Evolutionary conservation across 352 stramenopile genomes (phyloP).

Genomic region (Hyphochytrium catenoides): DNA sequence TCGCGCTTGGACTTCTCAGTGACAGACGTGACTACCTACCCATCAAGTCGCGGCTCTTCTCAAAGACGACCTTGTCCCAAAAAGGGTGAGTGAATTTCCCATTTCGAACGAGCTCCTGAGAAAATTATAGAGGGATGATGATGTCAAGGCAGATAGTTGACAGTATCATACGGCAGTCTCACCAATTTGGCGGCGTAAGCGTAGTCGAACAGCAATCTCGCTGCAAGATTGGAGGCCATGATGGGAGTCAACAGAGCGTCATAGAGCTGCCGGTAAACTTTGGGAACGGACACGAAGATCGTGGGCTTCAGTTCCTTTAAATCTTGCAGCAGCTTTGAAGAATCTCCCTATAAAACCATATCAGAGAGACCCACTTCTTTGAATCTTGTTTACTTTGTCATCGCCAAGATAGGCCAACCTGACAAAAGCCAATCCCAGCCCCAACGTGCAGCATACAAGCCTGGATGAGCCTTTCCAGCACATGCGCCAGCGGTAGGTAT

Average conservation of each 20-base stretch:
- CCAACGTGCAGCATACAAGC: conserved; percentile 22
- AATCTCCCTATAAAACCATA: conserved; percentile 18
- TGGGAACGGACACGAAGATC: conserved; percentile 38
- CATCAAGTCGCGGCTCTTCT: conserved; percentile 71
- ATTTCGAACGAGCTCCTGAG: no score
- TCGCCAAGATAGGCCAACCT: conserved; percentile 4
- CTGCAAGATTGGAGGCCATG: conserved; percentile 20
- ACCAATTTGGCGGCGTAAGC: conserved; percentile 26
- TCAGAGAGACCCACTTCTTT: no score
- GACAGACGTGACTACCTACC: no score
- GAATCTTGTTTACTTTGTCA: no score
- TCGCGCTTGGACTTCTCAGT: no score
- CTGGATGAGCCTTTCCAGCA: conserved; percentile 77
- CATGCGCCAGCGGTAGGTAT: conserved; percentile 88
- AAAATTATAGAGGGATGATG: no score
- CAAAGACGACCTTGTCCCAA: conserved; percentile 87
- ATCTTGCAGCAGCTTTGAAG: conserved; percentile 41
- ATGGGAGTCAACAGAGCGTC: conserved; percentile 76
- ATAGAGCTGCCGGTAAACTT: conserved; percentile 82
- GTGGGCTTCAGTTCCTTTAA: conserved; percentile 37
- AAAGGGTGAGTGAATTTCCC: conserved; percentile 31
- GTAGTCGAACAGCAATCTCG: conserved; percentile 39
- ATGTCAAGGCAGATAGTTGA: conserved; percentile 27
- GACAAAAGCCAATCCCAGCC: conserved; percentile 50
- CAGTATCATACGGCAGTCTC: conserved; percentile 21